Base-by-base conservation (phyloP, 768 basidiomycete species). In the Leccinum fibrillosum region DNA sequence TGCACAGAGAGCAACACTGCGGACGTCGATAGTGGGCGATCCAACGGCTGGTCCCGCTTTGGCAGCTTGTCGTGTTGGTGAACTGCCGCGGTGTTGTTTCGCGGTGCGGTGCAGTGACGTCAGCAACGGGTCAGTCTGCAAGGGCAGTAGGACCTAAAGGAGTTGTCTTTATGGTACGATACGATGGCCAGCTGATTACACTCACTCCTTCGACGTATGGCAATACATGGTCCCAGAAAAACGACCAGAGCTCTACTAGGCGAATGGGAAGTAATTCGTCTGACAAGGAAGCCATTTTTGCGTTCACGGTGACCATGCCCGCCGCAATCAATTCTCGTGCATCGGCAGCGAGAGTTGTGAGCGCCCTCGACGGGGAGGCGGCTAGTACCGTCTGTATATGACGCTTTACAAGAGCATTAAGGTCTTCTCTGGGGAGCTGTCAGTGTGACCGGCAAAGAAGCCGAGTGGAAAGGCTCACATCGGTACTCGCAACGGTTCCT, bases 231-330 rank as follows among this genome's bases (percentile, higher is more conserved):
- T 89, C 89, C 89, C 91, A 96, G 74, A 97, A 97, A 78, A 96
- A 95, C 13, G 81, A 83, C 94, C 94, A 98, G 17, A 90, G 80
- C 64, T 95, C 93, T 2, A 94, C 90, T 17, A 96, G 80, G 28
- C 92, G 80, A 5, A 77, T 77, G 5, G 95, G 76, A 15, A 98
- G 78, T 66, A 88, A 84, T 39, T 88, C 86, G 45, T 95, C 94
- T 26, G 93, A 89, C 9, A 89, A 76, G 4, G 82, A 85, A 30
- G 80, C 77, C 5, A 98, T 78, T 66, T 92, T 94, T 0, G 92
- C 86, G 63, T 92, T 94, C 25, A 98, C 79, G 2, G 94, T 98
- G 53, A 94, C 83, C 92, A 96, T 98, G 11, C 94, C 94, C 2
- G 86, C 81, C 1, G 84, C 84, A 54, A 96, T 89, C 49, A 98